Evolutionary conservation across 1,284 basidiomycete species (phyloP), one percentile per base, ranked within the genome.

Genomic region (Tilletia indica): DNA sequence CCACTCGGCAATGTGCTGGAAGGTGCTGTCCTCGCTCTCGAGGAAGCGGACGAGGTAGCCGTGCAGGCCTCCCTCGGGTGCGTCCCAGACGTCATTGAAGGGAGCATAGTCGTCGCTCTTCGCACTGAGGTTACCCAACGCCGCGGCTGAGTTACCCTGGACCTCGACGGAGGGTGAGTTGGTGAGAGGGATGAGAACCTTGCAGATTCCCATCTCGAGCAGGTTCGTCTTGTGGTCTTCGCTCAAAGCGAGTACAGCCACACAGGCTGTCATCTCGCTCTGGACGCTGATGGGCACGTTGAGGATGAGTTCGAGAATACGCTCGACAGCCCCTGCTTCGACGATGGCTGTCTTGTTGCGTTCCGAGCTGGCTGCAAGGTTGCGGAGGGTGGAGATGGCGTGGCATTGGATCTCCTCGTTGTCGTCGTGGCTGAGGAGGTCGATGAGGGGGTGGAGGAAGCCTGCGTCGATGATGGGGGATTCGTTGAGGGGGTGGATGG

Each of bases 391-490:
- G 38, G 93, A 97, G 78, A 99, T 99, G n/a, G 97, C 97, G 82
- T 99, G 97, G 82, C 97, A 99, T 85, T 99, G 96, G 45, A 99
- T 94, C 86, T 99, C 97, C 86, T 99, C 97, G 84, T 99, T 99
- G 85, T 99, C 97, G 85, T 89, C 97, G 87, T 99, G 99, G 4
- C 94, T 94, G 51, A 99, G 88, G 49, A 99, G 89, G 83, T 94
- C 94, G 85, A 99, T 98, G 56, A 99, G 87, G 1, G 97, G 97
- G 82, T 94, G 91, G 70, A 99, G 87, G 88, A 99, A 99, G 34
- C 95, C 95, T 56, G 93, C 93, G 82, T 99, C 97, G 85, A 99
- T 99, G 85, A 99, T 99, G 19, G 97, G 97, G 0, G 94, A 97
- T 85, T 99, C 97, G 87, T 99, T 99, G 84, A 91, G 90, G 0